A percentile compares a stretch with the other conserved stretches of the same genome.
These are phyloP conservation scores for Microsporum canis DNA, from an alignment of 2,329 filamentous ascomycete species.

Conservation along the genomic window DNA sequence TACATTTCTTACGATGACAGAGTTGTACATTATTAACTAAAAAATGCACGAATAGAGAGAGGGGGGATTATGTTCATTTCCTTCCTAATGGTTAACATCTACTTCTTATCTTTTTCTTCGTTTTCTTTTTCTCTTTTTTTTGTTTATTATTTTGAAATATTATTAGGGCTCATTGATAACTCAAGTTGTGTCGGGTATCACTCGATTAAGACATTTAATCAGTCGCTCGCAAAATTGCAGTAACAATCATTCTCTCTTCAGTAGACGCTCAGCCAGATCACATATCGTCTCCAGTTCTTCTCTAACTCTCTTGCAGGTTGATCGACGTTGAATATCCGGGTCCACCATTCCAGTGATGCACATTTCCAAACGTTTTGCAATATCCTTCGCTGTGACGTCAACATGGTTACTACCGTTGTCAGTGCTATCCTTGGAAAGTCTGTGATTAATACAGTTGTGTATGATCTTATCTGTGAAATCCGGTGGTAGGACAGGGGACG, in stretches of 20 bases:
- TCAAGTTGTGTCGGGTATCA: not conserved
- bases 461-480: slow-evolving; percentile 32
- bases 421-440: not conserved
- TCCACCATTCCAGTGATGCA: slow-evolving; percentile 36
- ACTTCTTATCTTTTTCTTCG: not conserved
- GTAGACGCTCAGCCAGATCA: not conserved
- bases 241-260: not conserved
- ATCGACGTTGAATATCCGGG: slow-evolving; percentile 25
- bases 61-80: not conserved
- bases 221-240: not conserved
- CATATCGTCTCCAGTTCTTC: slow-evolving; percentile 21
- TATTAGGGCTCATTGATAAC: not conserved
- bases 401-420: not conserved
- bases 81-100: not conserved
- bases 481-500: slow-evolving; percentile 23
- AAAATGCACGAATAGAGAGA: not conserved
- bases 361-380: slow-evolving; percentile 25
- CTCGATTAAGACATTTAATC: not conserved
- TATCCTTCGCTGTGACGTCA: slow-evolving; percentile 8
- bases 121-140: not conserved
- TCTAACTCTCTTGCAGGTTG: slow-evolving; percentile 29
- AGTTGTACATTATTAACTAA: not conserved
- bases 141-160: not conserved
- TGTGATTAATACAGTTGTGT: slow-evolving; percentile 16
- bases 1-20: not conserved